Percentiles rank a stretch among this genome's conserved stretches.
Evolutionary conservation across 2,329 filamentous ascomycete genomes (phyloP).

Genomic region (Colletotrichum echinochloae): DNA sequence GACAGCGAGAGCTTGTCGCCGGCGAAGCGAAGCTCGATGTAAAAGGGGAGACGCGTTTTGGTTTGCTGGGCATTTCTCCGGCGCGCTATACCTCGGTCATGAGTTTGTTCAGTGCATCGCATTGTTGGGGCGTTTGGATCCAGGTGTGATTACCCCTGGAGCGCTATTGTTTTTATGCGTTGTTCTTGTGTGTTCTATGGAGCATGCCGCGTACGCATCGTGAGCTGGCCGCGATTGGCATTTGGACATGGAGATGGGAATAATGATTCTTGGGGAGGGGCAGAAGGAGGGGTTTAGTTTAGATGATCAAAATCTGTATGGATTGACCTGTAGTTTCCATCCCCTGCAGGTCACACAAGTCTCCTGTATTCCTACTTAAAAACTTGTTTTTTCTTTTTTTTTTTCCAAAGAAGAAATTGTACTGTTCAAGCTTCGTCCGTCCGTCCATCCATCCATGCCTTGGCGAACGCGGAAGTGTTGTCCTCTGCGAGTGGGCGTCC

Average conservation of each 20-base stretch:
- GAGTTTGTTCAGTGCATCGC: constrained; percentile 26
- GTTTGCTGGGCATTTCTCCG: constrained; percentile 37
- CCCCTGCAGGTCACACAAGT: constrained; percentile 19
- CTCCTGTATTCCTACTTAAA: constrained; percentile 33
- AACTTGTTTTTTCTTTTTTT: too few species aligned
- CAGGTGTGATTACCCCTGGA: neutral
- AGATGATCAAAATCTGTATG: constrained; percentile 2
- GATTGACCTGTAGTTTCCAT: constrained; percentile 18
- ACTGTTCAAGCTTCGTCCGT: too few species aligned
- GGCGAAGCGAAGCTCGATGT: constrained; percentile 59
- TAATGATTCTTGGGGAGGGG: constrained; percentile 32
- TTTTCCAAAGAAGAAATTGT: too few species aligned
- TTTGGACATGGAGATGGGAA: constrained; percentile 33
- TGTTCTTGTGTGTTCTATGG: neutral
- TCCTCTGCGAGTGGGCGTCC: neutral
- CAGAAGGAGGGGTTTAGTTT: neutral
- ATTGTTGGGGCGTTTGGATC: constrained; percentile 37
- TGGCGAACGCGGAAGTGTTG: neutral
- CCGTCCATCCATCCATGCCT: neutral
- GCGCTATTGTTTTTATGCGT: neutral
- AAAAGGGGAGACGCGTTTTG: constrained; percentile 35
- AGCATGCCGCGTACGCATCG: constrained; percentile 19
- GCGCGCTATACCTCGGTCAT: constrained; percentile 40
- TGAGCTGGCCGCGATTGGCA: constrained; percentile 24
- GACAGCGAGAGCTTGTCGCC: constrained; percentile 44